Evolutionary conservation across 768 basidiomycete species (phyloP), one percentile per base, ranked within the genome.

Genomic region (Lyophyllum decastes): DNA sequence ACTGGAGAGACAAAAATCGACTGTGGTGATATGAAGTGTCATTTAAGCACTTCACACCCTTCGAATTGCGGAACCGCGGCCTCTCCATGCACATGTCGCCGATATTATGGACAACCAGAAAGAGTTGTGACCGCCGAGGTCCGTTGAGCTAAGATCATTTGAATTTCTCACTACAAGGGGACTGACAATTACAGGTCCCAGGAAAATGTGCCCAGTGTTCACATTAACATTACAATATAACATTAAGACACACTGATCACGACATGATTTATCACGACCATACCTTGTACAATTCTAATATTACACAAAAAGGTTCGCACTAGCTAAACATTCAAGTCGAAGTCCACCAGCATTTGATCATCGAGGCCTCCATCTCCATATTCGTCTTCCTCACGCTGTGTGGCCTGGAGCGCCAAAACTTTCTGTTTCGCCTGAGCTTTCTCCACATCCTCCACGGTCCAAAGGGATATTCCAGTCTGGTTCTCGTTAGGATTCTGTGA

Each of bases 401-500:
- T 82, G 25, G 76, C 72, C 57, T 83, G 76, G 22, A 83, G 62
- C 41, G 80, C 83, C 19, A 88, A 78, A 48, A 83, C 89, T 69
- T 82, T 86, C 63, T 94, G 91, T 67, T 90, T 90, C 33, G 82
- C 82, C 70, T 97, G 95, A 44, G 89, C 88, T 70, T 87, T 89
- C 66, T 93, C 83, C 14, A 99, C 82, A 70, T 98, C 92, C 66
- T 94, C 92, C 35, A 98, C 73, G 19, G 94, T 93, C 97, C 97
- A 99, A 35, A 98, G 78, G 17, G 93, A 95, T 27, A 98, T 78
- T 0, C 95, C 95, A 1, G 95, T 98, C 71, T 92, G 90, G 66
- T 95, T 94, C 73, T 98, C 95, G 61, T 95, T 95, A 46, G 92
- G 92, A 66, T 95, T 96, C 75, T 99, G 97, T 12, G 96, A 98